Evolutionary conservation across 2,329 filamentous ascomycete species (phyloP), one percentile per base, ranked within the genome.

Genomic region (Talaromyces sp.): DNA sequence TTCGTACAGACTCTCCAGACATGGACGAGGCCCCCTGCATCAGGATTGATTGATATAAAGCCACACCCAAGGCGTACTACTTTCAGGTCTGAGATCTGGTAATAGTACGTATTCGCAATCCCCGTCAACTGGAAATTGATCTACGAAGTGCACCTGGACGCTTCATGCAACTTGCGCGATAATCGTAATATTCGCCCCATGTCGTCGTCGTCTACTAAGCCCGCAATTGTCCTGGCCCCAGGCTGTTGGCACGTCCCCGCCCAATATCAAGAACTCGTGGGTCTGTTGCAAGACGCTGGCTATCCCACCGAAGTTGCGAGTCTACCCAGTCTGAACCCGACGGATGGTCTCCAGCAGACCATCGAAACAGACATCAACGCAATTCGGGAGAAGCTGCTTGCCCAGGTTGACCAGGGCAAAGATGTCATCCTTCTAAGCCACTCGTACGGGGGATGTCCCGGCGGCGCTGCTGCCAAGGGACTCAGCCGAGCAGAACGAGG

Each of bases 171-270:
- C 43, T 26, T 26, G 19, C 9, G 69, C 70, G 50, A 71, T 50
- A 29, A 27, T 27, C n/a, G n/a, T n/a, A n/a, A 26, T 8, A 46
- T 21, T 26, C 3, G n/a, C 10, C 19, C 19, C n/a, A 50, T 26
- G 19, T 21, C 24, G 24, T 50, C 19, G 24, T 3, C 10, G 12
- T 24, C 24, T 11, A 19, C 56, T 24, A 76, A 75, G 62, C 74
- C 72, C 2, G 66, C 70, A 11, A 65, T 77, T 52, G 69, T 76
- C 58, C 60, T 76, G 54, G 62, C 75, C 6, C 73, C 71, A 7
- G 74, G 74, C 19, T 72, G 70, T 31, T 74, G 71, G 72, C 75
- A 78, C 65, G 62, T 64, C 0, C 72, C 75, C 12, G 60, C 56
- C 4, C 65, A 63, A 63, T 73, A 69, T 54, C 61, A 61, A 4